phyloP scores from a whole-genome alignment of 2,329 filamentous ascomycete genomes.

The Phaeoacremonium minimum region DNA sequence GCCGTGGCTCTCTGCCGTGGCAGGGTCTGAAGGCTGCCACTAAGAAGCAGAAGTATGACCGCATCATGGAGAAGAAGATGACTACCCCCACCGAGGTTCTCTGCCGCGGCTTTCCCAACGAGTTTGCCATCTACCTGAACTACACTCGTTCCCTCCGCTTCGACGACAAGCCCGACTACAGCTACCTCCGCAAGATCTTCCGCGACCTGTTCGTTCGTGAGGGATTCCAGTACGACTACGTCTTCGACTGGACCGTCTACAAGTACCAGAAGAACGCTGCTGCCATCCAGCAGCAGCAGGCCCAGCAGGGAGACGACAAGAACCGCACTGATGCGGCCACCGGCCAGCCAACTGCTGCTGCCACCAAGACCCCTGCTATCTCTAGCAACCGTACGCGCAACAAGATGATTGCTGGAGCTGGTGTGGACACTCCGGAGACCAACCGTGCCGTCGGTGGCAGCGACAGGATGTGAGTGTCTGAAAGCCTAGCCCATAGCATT shows the following conservation, averaged over 20 bases:
- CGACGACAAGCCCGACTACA: conserved; percentile 99
- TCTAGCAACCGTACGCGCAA: conserved; percentile 75
- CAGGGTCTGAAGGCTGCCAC: conserved; percentile 97
- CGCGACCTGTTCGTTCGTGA: conserved; percentile 97
- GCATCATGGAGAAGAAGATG: conserved; percentile 99
- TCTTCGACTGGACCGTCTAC: conserved; percentile 99
- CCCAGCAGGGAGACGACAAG: conserved; percentile 73
- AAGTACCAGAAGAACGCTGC: conserved; percentile 99
- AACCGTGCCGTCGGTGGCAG: conserved; percentile 73
- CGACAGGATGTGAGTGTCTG: conserved; percentile 94
- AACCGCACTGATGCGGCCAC: conserved; percentile 63
- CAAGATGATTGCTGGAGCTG: conserved; percentile 69
- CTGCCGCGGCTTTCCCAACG: conserved; percentile 97
- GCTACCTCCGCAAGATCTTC: conserved; percentile 99
- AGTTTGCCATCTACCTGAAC: conserved; percentile 99
- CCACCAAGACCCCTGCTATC: conserved; percentile 59
- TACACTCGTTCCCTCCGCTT: conserved; percentile 98
- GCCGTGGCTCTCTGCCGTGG: conserved; percentile 97
- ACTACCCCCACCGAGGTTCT: conserved; percentile 97
- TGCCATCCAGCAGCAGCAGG: conserved; percentile 80
- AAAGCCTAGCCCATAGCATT: conserved; percentile 57
- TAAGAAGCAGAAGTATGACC: conserved; percentile 99
- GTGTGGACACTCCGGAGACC: conserved; percentile 66
- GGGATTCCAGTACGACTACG: conserved; percentile 99
- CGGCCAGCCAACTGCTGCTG: conserved; percentile 52